Base-by-base conservation (phyloP, 805 yeast genomes). In the Metschnikowia borealis region DNA sequence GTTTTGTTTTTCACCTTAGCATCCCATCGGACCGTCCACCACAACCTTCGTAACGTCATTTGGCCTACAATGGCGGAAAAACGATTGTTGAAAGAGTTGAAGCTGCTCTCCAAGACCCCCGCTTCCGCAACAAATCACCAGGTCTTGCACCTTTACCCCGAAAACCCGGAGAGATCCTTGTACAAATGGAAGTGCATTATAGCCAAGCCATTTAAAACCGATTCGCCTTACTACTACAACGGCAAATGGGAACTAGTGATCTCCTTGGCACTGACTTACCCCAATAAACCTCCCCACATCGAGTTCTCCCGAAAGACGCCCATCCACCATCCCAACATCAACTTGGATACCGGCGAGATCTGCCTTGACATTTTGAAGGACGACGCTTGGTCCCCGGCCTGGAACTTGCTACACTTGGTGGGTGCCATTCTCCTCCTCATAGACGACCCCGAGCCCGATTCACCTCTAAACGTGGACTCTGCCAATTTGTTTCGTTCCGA, bases 311-410 rank as follows among this genome's bases (percentile, higher is more conserved):
- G 75, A 5, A 6, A 39, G 4, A 68, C 77, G 2, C 74, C 74
- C 11, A 69, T 73, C 44, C 57, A 62, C 47, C 78, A 73, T 52
- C 78, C 78, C 11, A 73, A 73, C 49, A 68, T 73, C 46, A 66
- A 69, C 49, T 38, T 64, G 10, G 60, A 59, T 48, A 73, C 83
- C 1, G 92, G 92, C 0, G 88, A 83, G 54, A 83, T 86, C 6
- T 86, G 92, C 64, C 66, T 86, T 5, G 88, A 85, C 61, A 81
- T 85, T 8, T 66, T 86, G 45, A 79, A 81, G 49, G 62, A 55
- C 40, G 76, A 69, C 15, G 72, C 72, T 52, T 86, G 91, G 91
- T 77, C 87, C 0, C 91, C 92, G 0, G 88, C 87, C 1, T 85
- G 89, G 87, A 79, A 82, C 48, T 60, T 86, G 41, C 65, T 76